A percentile compares a stretch with the other conserved stretches of the same genome.
Evolutionary conservation across 768 basidiomycete genomes (phyloP).

Genomic region (Hericium coralloides): DNA sequence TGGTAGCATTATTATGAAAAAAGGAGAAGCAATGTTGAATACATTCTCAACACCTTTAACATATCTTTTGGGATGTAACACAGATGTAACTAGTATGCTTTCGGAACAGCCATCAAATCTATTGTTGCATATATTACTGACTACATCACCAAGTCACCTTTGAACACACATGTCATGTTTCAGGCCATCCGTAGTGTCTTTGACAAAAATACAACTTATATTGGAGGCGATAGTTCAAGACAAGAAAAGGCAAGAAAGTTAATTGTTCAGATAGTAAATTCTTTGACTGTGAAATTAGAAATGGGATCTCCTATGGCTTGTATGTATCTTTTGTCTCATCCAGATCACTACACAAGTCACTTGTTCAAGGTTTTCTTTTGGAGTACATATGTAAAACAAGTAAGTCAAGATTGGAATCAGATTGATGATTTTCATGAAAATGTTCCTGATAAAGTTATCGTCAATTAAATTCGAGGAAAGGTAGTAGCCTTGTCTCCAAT

Average conservation of each 20-base stretch:
- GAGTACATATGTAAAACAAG: conserved; percentile 23
- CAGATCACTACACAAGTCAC: conserved; percentile 32
- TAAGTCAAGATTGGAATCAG: conserved; percentile 8
- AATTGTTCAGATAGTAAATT: conserved; percentile 29
- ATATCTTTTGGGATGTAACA: conserved; percentile 29
- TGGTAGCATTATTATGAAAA: conserved; percentile 22
- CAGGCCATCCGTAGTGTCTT: conserved; percentile 20
- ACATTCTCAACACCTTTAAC: conserved; percentile 22
- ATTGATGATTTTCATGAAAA: neutral
- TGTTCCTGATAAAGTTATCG: conserved; percentile 8
- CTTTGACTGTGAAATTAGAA: conserved; percentile 26
- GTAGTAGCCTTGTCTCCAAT: conserved; percentile 18
- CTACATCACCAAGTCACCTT: conserved; percentile 31
- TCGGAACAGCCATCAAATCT: conserved; percentile 33
- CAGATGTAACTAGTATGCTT: conserved; percentile 28
- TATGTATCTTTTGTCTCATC: conserved; percentile 26
- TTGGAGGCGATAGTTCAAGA: conserved; percentile 1
- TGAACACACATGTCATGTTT: conserved; percentile 33
- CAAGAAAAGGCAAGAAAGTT: conserved; percentile 20
- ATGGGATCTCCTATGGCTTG: conserved; percentile 29
- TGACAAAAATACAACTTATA: conserved; percentile 16
- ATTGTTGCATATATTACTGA: conserved; percentile 31
- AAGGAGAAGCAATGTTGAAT: conserved; percentile 28
- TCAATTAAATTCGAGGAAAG: conserved; percentile 8
- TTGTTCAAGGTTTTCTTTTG: conserved; percentile 26